Base-by-base conservation (phyloP, 495 filamentous ascomycete species). In the Xylaria intraflava region DNA sequence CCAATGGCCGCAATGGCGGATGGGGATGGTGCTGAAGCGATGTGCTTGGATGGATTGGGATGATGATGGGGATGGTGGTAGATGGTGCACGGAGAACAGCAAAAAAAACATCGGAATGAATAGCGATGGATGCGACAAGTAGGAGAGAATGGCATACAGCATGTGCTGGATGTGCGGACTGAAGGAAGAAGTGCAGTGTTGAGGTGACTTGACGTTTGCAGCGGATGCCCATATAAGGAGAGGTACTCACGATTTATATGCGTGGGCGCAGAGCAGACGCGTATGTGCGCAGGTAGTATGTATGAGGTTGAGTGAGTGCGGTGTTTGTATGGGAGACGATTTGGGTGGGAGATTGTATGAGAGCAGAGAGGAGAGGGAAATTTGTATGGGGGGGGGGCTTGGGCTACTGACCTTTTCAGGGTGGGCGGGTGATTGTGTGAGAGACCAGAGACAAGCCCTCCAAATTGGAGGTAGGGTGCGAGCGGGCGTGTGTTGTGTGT, bases 301-400 rank as follows among this genome's bases (percentile, higher is more conserved):
- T 62, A 45, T 65, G 60, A 68, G 59, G 65, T 67, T 67, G 62
- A 58, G 61, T 74, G 73, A 69, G 74, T 72, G 70, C 72, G 65
- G 74, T 66, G 69, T 74, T 76, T 76, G 74, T 76, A 74, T 71
- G 73, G 67, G 72, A 76, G 72, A 66, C 56, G 61, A 62, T 62
- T 62, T 64, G 53, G 61, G 61, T 66, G 76, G 70, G 70, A 73
- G 70, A 72, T 82, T 81, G 78, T 83, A 79, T 80, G 79, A 73
- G 78, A 68, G 51, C 44, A 54, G 76, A 73, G 68, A 72, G 73
- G 72, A 76, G 76, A 73, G 70, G 65, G 65, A 69, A 71, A 71
- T 69, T 72, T 73, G 72, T 75, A 79, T 79, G 80, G 75, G 79
- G 73, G 69, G 70, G 66, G 60, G 30, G 56, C 66, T 64, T 70